Conservation (phyloP, 1,284 basidiomycete species). For the Sutorius eximius region DNA sequence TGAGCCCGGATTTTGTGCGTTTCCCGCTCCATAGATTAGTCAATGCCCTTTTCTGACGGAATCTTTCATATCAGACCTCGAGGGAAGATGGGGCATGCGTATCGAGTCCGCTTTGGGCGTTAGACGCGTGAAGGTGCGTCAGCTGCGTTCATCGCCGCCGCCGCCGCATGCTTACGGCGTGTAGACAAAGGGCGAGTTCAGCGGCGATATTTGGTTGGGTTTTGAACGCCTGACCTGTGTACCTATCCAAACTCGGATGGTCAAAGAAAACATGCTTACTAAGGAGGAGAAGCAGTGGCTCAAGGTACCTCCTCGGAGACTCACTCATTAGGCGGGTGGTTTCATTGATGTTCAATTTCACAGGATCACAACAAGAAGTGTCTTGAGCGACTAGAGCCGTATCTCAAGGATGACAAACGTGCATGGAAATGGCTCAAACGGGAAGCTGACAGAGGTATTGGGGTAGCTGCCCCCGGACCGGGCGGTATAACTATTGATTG, state of each 20-base stretch:
- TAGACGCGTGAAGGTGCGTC: constrained; percentile 62
- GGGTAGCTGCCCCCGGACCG: constrained; percentile 56
- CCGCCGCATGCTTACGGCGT: constrained; percentile 9
- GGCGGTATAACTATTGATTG: constrained; percentile 74
- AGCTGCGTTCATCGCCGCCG: constrained; percentile 4
- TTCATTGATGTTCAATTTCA: constrained; percentile 4
- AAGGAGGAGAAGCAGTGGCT: constrained; percentile 89
- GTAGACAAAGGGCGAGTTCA: constrained; percentile 71
- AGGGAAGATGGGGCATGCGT: constrained; percentile 85
- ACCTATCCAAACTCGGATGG: constrained; percentile 91
- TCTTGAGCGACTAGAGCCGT: constrained; percentile 67
- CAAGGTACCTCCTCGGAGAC: constrained; percentile 51
- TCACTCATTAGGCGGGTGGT: not conserved
- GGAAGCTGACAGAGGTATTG: constrained; percentile 71
- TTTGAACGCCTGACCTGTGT: constrained; percentile 91
- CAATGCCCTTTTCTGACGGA: constrained; percentile 13
- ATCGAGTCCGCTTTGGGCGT: constrained; percentile 85
- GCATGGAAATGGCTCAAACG: constrained; percentile 80
- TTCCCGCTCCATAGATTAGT: constrained; percentile 15
- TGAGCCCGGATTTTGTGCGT: constrained; percentile 81
- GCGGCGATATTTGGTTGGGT: constrained; percentile 75
- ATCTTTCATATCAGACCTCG: constrained; percentile 55
- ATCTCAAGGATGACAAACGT: constrained; percentile 76
- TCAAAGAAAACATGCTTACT: constrained; percentile 81
- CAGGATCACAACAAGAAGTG: constrained; percentile 86